Evolutionary conservation across 805 yeast species (phyloP).

Genomic region (Wickerhamiella parazyma): DNA sequence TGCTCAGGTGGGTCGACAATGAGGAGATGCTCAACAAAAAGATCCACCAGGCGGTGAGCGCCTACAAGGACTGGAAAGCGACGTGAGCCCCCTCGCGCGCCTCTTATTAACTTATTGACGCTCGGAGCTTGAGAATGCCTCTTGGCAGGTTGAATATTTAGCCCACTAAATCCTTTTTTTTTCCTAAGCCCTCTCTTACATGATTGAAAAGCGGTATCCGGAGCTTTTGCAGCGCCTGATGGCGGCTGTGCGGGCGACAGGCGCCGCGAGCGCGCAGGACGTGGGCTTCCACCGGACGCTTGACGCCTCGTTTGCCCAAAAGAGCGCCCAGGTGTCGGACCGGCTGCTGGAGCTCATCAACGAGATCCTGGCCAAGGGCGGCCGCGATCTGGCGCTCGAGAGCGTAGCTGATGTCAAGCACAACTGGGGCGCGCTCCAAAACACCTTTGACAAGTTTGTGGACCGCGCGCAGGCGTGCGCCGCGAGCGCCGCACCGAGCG

Average conservation of each 20-base stretch:
- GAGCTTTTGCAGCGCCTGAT: constrained; percentile 25
- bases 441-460: constrained; percentile 51
- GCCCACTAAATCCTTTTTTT: no score
- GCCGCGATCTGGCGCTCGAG: constrained; percentile 18
- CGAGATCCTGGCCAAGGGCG: constrained; percentile 18
- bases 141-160: no score
- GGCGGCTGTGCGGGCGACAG: constrained; percentile 48
- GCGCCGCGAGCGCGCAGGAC: constrained; percentile 66
- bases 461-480: constrained; percentile 49
- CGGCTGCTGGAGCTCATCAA: constrained; percentile 23
- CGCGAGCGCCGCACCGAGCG: no score
- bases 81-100: not conserved
- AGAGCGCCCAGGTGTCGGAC: constrained; percentile 29
- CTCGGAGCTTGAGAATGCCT: no score
- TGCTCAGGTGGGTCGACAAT: constrained; percentile 71
- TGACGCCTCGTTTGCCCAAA: constrained; percentile 34
- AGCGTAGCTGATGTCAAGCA: constrained; percentile 35
- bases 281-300: constrained; percentile 58
- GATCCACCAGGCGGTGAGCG: constrained; percentile 80
- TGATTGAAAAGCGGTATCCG: constrained; percentile 4
- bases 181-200: not conserved
- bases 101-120: not conserved
- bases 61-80: constrained; percentile 36
- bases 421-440: constrained; percentile 50
- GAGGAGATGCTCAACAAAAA: constrained; percentile 71